Evolutionary conservation across 768 basidiomycete species (phyloP).

Genomic region (Clathrus columnatus): DNA sequence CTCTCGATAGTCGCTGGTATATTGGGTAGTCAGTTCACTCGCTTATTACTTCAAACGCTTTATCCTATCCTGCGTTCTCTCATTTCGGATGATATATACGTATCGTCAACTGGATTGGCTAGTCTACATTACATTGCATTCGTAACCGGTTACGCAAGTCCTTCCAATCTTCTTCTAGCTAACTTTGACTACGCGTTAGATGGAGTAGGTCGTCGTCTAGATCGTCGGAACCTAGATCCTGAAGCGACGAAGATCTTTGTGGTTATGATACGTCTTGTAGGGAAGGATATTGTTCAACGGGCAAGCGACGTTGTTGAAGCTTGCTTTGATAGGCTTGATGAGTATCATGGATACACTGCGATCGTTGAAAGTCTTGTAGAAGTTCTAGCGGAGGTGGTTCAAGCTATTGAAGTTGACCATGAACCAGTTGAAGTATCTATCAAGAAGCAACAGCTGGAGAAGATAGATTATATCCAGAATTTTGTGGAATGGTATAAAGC

Average conservation of each 20-base stretch:
- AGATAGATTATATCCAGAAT: constrained; percentile 10
- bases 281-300: constrained; percentile 75
- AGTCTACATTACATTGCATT: constrained; percentile 62
- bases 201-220: constrained; percentile 75
- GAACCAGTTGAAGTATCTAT: constrained; percentile 18
- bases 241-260: constrained; percentile 85
- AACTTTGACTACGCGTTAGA: constrained; percentile 98
- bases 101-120: constrained; percentile 69
- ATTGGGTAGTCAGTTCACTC: constrained; percentile 60
- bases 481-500: constrained; percentile 64
- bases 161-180: constrained; percentile 79
- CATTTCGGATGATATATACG: constrained; percentile 57
- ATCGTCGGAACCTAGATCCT: constrained; percentile 72
- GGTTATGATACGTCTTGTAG: constrained; percentile 79
- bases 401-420: constrained; percentile 57
- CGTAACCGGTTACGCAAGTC: constrained; percentile 81
- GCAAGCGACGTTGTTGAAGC: constrained; percentile 95
- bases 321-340: constrained; percentile 93
- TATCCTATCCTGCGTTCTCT: constrained; percentile 86
- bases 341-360: constrained; percentile 86
- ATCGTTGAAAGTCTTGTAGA: constrained; percentile 83
- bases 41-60: constrained; percentile 65
- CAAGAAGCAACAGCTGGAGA: constrained; percentile 7
- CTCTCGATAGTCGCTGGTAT: constrained; percentile 66
- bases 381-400: constrained; percentile 78